phyloP scores from a whole-genome alignment of 2,329 filamentous ascomycete species.

The Colletotrichum chrysophilum region DNA sequence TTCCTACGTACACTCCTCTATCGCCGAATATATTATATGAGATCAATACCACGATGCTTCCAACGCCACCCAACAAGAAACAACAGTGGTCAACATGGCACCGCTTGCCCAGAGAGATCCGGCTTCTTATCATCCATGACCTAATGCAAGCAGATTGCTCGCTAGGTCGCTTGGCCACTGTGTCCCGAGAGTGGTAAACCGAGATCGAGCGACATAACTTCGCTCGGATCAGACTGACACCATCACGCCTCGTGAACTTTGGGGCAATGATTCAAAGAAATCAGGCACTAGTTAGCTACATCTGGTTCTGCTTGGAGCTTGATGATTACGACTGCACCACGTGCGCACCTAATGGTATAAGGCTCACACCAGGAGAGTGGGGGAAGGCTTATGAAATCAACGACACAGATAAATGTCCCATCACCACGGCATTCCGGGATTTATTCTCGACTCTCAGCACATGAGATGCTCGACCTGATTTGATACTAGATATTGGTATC shows the following conservation, averaged over 20 bases:
- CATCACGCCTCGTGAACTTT: constrained; percentile 31
- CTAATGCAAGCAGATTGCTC: constrained; percentile 26
- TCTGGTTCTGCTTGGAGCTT: constrained; percentile 35
- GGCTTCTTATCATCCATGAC: constrained; percentile 26
- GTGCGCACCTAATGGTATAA: constrained; percentile 13
- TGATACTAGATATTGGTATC: constrained; percentile 35
- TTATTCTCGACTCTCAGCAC: constrained; percentile 32
- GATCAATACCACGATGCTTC: not conserved
- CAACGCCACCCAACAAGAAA: not conserved
- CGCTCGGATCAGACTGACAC: constrained; percentile 32
- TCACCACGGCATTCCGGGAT: constrained; percentile 23
- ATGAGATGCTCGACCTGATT: constrained; percentile 28
- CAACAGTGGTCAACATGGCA: constrained; percentile 4
- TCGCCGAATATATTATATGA: not conserved
- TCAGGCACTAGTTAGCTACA: constrained; percentile 29
- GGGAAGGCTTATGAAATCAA: constrained; percentile 6
- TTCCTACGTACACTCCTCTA: not conserved
- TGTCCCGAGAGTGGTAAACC: constrained; percentile 36
- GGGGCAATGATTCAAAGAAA: constrained; percentile 31
- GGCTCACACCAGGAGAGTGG: not conserved
- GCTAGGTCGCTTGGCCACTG: constrained; percentile 29
- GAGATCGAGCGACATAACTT: constrained; percentile 33
- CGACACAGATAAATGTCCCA: constrained; percentile 18
- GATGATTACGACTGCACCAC: constrained; percentile 30
- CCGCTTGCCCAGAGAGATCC: constrained; percentile 28